Conservation (phyloP, 352 stramenopile genomes). For the Phytopythium chamaehyphon region DNA sequence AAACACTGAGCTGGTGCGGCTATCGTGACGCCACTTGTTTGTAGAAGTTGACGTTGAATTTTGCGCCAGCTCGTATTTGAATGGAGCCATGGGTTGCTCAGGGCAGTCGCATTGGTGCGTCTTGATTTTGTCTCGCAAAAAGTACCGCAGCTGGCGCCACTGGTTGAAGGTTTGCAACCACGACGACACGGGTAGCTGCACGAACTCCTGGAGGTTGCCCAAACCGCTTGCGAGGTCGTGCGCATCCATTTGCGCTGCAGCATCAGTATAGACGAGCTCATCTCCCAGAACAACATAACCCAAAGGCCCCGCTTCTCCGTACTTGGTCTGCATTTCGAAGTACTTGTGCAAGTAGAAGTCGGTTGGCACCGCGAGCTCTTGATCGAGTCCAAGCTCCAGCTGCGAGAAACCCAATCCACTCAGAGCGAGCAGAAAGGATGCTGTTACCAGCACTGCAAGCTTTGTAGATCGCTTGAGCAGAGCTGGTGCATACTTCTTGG, state of each 20-base stretch:
- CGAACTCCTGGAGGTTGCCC: slow-evolving; percentile 67
- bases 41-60: background rate
- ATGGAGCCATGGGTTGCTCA: slow-evolving; percentile 70
- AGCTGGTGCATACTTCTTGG: slow-evolving; percentile 62
- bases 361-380: slow-evolving; percentile 82
- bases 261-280: slow-evolving; percentile 69
- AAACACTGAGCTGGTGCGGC: background rate
- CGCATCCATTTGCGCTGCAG: slow-evolving; percentile 38
- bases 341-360: slow-evolving; percentile 90
- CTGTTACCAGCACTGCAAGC: slow-evolving; percentile 43
- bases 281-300: slow-evolving; percentile 80
- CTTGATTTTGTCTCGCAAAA: slow-evolving; percentile 69
- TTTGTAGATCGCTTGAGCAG: slow-evolving; percentile 59
- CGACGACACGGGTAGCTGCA: slow-evolving; percentile 81
- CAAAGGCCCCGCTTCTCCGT: slow-evolving; percentile 79
- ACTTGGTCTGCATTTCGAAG: slow-evolving; percentile 81
- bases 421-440: slow-evolving; percentile 24
- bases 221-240: slow-evolving; percentile 72
- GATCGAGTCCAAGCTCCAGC: slow-evolving; percentile 83
- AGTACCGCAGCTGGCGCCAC: slow-evolving; percentile 83
- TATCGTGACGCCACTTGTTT: background rate
- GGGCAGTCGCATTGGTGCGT: slow-evolving; percentile 61
- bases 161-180: slow-evolving; percentile 89
- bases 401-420: slow-evolving; percentile 54
- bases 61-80: slow-evolving; percentile 62